A percentile compares a stretch with the other conserved stretches of the same genome.
phyloP scores from a whole-genome alignment of 441 rosid species.

The Populus trichocarpa region DNA sequence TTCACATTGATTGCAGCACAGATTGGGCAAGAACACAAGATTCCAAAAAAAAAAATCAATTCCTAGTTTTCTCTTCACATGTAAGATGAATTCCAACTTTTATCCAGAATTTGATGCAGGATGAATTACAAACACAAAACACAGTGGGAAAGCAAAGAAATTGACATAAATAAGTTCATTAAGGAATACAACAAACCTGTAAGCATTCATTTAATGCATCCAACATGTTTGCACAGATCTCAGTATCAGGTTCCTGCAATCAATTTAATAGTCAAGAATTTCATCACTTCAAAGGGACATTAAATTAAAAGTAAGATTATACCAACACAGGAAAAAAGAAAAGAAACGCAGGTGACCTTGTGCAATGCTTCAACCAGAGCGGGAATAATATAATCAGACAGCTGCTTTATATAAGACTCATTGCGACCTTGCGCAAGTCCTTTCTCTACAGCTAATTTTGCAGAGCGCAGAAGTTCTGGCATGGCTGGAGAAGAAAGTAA shows the following conservation, averaged over 20 bases:
- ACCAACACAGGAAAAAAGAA: constrained; percentile 9
- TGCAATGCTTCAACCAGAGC: constrained; percentile 94
- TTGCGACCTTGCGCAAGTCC: constrained; percentile 84
- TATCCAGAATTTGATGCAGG: neutral
- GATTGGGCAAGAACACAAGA: neutral
- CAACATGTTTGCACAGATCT: constrained; percentile 94
- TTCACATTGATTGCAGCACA: constrained; percentile 7
- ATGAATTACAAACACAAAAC: neutral
- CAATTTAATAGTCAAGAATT: constrained; percentile 16
- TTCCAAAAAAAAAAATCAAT: neutral
- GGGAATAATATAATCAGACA: constrained; percentile 90
- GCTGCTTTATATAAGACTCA: constrained; percentile 82
- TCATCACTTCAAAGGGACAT: constrained; percentile 5
- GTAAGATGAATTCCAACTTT: neutral
- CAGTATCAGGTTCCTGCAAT: constrained; percentile 97
- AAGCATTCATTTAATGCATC: constrained; percentile 94
- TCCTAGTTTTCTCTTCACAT: neutral
- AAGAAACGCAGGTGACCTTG: constrained; percentile 45
- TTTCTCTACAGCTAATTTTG: constrained; percentile 94
- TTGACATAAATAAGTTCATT: neutral
- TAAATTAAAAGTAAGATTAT: neutral
- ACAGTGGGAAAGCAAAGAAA: neutral
- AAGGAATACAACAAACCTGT: constrained; percentile 52
- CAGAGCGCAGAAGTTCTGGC: constrained; percentile 97
- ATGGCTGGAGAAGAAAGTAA: constrained; percentile 49